Evolutionary conservation across 352 stramenopile genomes (phyloP), one percentile per base, ranked within the genome.

Genomic region (Albugo laibachii): DNA sequence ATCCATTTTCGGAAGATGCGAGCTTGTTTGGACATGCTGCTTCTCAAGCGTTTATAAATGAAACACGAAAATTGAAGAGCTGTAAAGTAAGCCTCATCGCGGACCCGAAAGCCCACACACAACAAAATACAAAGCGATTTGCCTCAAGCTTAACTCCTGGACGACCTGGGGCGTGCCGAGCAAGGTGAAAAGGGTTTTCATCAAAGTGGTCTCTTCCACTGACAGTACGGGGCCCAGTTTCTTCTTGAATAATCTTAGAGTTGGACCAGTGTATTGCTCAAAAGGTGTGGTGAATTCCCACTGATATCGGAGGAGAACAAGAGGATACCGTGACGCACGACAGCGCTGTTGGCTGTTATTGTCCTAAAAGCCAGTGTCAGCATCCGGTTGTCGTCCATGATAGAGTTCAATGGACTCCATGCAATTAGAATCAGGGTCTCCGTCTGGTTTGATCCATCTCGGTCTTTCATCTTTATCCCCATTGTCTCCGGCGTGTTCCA

Each of bases 311-410:
- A 51, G 1, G 75, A 73, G 44, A 88, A 92, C 50, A 83, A 61
- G 66, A 87, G 80, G 24, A 31, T 31, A 10, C 24, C 24, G 8
- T 31, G 3, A 8, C 24, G 24, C 24, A 31, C 24, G 8, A 31
- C 24, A 31, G 24, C 24, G 24, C 24, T 31, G 24, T 31, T 31
- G 8, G 24, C 24, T 31, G 24, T 31, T 10, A n/a, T n/a, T n/a
- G n/a, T n/a, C n/a, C 97, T 97, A 0, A 84, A 97, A 4, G 91
- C 92, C 11, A 97, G 61, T 13, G 92, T 97, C 14, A 97, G 82
- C 84, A 97, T 96, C 31, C 83, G 73, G 55, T 97, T 97, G 50
- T 97, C 92, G 54, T 97, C 92, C 91, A 97, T 96, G 41, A 97
- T 84, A 2, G 83, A 95, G 64, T 96, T 97, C 89, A 97, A n/a